These are phyloP conservation scores for Citrullus mucosospermus DNA, from an alignment of 306 rosid species.

Conservation along the genomic window DNA sequence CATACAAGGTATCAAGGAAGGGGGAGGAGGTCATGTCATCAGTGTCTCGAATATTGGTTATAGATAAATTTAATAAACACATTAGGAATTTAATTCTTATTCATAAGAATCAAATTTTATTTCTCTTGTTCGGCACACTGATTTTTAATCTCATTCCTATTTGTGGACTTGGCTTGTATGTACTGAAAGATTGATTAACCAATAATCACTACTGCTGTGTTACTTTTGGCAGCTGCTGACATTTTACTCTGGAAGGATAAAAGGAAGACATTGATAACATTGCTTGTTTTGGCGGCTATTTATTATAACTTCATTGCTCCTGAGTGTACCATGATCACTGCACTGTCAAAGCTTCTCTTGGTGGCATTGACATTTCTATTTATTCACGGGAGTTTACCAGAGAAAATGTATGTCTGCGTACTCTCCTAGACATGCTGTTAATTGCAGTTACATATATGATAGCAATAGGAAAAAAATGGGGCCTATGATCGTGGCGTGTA, in stretches of 20 bases:
- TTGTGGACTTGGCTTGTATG: background rate
- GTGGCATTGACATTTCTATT: slow-evolving; percentile 31
- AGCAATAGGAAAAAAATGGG: background rate
- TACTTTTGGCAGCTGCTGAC: slow-evolving; percentile 72
- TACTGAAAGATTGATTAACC: background rate
- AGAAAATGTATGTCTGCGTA: slow-evolving; percentile 44
- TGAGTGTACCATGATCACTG: slow-evolving; percentile 46
- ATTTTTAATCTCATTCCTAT: background rate
- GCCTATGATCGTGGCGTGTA: slow-evolving; percentile 8
- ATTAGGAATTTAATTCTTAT: background rate
- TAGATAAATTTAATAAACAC: background rate
- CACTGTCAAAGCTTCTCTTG: slow-evolving; percentile 62
- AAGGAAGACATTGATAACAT: slow-evolving; percentile 44
- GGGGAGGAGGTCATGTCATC: no score
- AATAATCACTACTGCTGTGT: background rate
- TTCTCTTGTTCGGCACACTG: background rate
- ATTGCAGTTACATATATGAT: background rate
- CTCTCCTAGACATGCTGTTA: background rate
- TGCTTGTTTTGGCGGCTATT: slow-evolving; percentile 53
- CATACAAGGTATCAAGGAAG: no score
- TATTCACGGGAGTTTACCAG: slow-evolving; percentile 58
- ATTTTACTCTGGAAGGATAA: slow-evolving; percentile 90
- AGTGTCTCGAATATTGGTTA: background rate
- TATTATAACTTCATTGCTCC: slow-evolving; percentile 75
- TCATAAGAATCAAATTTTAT: background rate